These are phyloP conservation scores for Echinosophora koreensis DNA, from an alignment of 306 rosid species.

Conservation along the genomic window DNA sequence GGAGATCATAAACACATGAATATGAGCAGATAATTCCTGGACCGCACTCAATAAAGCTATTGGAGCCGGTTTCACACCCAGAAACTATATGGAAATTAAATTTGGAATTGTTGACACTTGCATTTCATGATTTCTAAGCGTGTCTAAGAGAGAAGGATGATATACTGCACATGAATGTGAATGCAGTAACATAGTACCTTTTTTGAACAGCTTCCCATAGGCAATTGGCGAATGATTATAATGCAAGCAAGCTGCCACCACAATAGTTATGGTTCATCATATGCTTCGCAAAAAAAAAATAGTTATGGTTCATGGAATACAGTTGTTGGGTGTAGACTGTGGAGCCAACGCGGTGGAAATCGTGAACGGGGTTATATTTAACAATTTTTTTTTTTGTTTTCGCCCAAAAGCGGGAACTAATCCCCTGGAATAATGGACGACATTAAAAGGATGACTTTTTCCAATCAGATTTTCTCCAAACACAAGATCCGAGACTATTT, in stretches of 20 bases:
- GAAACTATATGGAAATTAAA: neutral
- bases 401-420: too few relatives aligned
- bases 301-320: neutral
- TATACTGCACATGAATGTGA: neutral
- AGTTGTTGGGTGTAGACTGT: neutral
- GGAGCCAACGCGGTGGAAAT: neutral
- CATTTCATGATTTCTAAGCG: slow-evolving; percentile 21
- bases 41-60: slow-evolving; percentile 47
- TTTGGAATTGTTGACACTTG: slow-evolving; percentile 8
- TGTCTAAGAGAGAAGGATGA: neutral
- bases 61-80: slow-evolving; percentile 36
- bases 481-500: too few relatives aligned
- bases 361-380: too few relatives aligned
- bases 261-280: neutral
- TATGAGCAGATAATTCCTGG: slow-evolving; percentile 41
- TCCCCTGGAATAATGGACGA: too few relatives aligned
- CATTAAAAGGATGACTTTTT: too few relatives aligned
- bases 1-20: slow-evolving; percentile 41
- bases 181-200: neutral
- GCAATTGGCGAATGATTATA: slow-evolving; percentile 16
- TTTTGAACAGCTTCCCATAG: neutral
- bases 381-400: too few relatives aligned
- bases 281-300: too few relatives aligned
- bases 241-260: slow-evolving; percentile 12
- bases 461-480: too few relatives aligned